Evolutionary conservation across 352 stramenopile genomes (phyloP).

Genomic region (Aphanomyces stellatus): DNA sequence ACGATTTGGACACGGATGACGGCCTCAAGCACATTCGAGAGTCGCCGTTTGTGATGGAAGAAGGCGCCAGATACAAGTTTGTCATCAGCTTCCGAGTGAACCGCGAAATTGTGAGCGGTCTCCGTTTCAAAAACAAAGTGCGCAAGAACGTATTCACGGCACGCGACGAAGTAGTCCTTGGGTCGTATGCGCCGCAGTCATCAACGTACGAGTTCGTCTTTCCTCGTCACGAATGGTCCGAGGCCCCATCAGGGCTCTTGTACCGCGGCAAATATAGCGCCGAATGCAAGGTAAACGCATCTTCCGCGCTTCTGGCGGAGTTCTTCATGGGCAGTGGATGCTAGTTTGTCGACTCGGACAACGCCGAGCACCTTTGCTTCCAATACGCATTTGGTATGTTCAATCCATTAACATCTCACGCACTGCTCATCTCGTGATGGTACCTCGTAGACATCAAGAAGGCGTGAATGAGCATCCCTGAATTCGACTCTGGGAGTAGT

Average conservation of each 20-base stretch:
- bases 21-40: slow-evolving; percentile 62
- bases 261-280: slow-evolving; percentile 71
- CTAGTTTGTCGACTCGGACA: slow-evolving; percentile 21
- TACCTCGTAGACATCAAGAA: slow-evolving; percentile 18
- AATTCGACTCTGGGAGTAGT: no score
- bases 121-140: slow-evolving; percentile 82
- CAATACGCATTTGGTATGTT: slow-evolving; percentile 19
- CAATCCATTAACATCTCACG: no score
- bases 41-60: slow-evolving; percentile 62
- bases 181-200: slow-evolving; percentile 71
- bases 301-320: background rate
- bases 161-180: slow-evolving; percentile 72
- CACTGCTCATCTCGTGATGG: background rate
- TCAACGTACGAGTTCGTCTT: slow-evolving; percentile 75
- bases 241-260: slow-evolving; percentile 78
- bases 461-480: no score
- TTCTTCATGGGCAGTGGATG: no score
- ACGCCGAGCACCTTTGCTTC: slow-evolving; percentile 8
- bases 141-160: slow-evolving; percentile 74
- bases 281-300: slow-evolving; percentile 14
- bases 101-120: slow-evolving; percentile 68
- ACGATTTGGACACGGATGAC: slow-evolving; percentile 55
- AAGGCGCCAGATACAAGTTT: slow-evolving; percentile 80
- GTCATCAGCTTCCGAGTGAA: slow-evolving; percentile 79
- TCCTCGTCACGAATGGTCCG: slow-evolving; percentile 66